These are phyloP conservation scores for Stygiomarasmius scandens DNA, from an alignment of 1,284 basidiomycete genomes.

Conservation along the genomic window DNA sequence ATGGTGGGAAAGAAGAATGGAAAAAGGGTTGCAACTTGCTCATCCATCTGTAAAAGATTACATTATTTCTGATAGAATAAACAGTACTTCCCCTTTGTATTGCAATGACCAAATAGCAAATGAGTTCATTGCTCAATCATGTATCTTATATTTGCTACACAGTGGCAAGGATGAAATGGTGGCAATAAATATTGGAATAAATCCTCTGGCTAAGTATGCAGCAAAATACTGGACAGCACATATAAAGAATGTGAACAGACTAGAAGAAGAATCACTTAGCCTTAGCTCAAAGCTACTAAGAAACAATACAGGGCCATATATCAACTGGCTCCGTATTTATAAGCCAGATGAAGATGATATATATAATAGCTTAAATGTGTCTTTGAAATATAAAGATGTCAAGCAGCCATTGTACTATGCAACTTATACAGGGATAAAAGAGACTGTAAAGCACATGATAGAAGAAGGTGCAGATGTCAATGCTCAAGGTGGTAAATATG, in stretches of 20 bases:
- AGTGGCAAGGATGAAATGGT: background rate
- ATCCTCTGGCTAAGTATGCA: background rate
- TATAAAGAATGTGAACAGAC: background rate
- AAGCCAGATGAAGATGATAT: background rate
- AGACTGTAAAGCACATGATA: background rate
- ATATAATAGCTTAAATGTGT: background rate
- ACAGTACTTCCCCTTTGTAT: no score
- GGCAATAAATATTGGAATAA: background rate
- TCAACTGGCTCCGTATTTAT: background rate
- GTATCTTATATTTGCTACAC: conserved; percentile 2
- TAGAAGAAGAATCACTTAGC: background rate
- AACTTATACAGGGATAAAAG: background rate
- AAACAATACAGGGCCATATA: background rate
- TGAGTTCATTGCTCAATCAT: conserved; percentile 2
- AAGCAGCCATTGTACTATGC: background rate
- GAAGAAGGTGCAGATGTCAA: conserved; percentile 1
- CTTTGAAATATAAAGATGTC: background rate
- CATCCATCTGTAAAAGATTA: conserved; percentile 11
- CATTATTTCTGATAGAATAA: background rate
- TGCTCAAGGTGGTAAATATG: background rate
- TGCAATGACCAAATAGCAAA: background rate
- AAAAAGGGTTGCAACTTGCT: background rate
- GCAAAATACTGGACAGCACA: background rate
- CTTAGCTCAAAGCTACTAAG: background rate
- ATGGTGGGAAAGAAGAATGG: background rate